Base-by-base conservation (phyloP, 371 early-diverging fungal genomes). In the Mucor irregularis region DNA sequence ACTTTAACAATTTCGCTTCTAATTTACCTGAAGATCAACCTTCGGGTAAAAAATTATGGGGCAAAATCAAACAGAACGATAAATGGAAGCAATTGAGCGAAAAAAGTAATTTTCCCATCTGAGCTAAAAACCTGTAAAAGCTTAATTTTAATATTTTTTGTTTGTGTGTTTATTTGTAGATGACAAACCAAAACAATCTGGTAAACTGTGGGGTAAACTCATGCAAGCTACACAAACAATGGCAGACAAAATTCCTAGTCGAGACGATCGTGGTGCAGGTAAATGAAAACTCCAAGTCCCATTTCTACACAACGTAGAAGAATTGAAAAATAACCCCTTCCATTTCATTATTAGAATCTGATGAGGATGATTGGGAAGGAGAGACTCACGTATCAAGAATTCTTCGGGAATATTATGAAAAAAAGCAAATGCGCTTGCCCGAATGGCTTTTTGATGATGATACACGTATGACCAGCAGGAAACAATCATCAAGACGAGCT, bases 191-290 rank as follows among this genome's bases (percentile, higher is more conserved):
- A 69, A 71, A 51, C 64, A 64, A 21, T 54, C 64, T 9, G 69
- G 69, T 19, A 71, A 74, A 49, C 49, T 84, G n/a, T 84, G 85
- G 85, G 78, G 67, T 13, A 78, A 77, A 50, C 46, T 84, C n/a
- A 49, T 71, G 22, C 75, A 80, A 13, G 82, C 85, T 44, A 84
- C 82, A 25, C 82, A 84, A 34, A 77, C 57, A n/a, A 70, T 84
- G 58, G 74, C 80, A 35, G 78, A 76, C 14, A 75, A 72, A 49
- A 78, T 81, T 21, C 80, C 82, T 24, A 57, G 56, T 40, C 68
- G 66, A 40, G 77, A 77, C 47, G 68, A 71, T 21, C 62, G 57
- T 49, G 76, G 64, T 46, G 63, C 68, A 58, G 66, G 68, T 63
- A 58, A 39, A 28, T 4, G 44, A 22, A 14, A 21, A 11, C 22